These are phyloP conservation scores for Paralagenidium karlingii DNA, from an alignment of 352 stramenopile species.

Conservation along the genomic window DNA sequence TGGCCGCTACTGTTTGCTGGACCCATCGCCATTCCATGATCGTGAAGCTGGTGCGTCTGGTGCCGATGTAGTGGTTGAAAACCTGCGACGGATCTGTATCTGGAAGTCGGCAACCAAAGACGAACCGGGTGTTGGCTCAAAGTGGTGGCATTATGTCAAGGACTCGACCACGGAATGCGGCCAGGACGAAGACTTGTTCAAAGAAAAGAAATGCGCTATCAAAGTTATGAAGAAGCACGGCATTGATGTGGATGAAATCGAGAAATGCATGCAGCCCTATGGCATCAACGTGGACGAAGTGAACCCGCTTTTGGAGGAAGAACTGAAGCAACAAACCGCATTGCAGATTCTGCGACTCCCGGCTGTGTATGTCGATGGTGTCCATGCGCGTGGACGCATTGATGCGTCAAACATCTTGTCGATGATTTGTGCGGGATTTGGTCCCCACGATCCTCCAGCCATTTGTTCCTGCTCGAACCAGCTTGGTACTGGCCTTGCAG, in stretches of 20 bases:
- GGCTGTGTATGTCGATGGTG: slow-evolving; percentile 91
- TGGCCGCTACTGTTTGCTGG: slow-evolving; percentile 93
- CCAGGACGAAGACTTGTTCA: slow-evolving; percentile 73
- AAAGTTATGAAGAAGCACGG: slow-evolving; percentile 84
- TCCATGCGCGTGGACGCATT: slow-evolving; percentile 87
- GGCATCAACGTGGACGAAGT: slow-evolving; percentile 74
- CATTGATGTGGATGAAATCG: slow-evolving; percentile 77
- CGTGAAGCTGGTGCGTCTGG: slow-evolving; percentile 85
- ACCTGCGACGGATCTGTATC: slow-evolving; percentile 91
- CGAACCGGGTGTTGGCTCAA: slow-evolving; percentile 59
- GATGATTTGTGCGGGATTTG: slow-evolving; percentile 80
- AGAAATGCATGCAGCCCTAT: slow-evolving; percentile 90
- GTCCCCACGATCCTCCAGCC: slow-evolving; percentile 61
- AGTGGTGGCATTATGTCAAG: slow-evolving; percentile 94
- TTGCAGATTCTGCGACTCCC: slow-evolving; percentile 88
- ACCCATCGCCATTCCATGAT: slow-evolving; percentile 91
- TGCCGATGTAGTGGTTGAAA: slow-evolving; percentile 90
- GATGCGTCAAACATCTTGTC: slow-evolving; percentile 70
- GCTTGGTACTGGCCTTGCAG: slow-evolving; percentile 32
- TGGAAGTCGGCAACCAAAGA: slow-evolving; percentile 81
- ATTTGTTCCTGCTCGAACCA: slow-evolving; percentile 70
- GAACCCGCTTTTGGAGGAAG: slow-evolving; percentile 85
- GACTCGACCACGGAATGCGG: slow-evolving; percentile 84
- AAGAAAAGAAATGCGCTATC: slow-evolving; percentile 77
- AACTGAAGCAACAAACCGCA: slow-evolving; percentile 83